Conservation (phyloP, 1,139 yeast genomes). For the Suhomyces choctaworum region DNA sequence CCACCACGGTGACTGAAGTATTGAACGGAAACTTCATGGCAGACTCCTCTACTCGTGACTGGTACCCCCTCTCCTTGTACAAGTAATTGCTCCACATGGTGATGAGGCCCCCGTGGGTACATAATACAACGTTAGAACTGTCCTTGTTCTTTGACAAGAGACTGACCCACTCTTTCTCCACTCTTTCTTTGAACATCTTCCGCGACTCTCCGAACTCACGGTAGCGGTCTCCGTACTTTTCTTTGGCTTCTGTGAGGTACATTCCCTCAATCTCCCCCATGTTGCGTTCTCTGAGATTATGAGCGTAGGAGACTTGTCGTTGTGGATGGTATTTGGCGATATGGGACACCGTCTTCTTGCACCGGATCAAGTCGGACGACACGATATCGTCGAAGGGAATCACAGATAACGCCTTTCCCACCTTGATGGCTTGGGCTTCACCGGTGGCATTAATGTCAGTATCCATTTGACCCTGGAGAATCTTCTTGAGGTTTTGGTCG, state of each 20-base stretch:
- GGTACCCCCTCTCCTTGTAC: constrained; percentile 36
- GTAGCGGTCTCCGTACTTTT: constrained; percentile 36
- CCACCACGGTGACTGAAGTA: constrained; percentile 69
- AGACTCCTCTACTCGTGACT: constrained; percentile 35
- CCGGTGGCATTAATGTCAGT: constrained; percentile 63
- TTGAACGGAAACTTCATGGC: constrained; percentile 66
- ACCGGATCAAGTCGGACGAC: constrained; percentile 63
- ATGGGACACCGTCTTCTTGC: constrained; percentile 52
- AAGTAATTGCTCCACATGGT: constrained; percentile 56
- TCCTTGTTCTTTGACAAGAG: constrained; percentile 42
- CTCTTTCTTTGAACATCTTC: constrained; percentile 47
- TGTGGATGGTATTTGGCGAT: constrained; percentile 34
- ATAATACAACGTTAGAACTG: constrained; percentile 54
- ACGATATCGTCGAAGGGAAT: constrained; percentile 52
- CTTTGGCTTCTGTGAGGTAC: constrained; percentile 64
- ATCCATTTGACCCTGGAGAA: constrained; percentile 74
- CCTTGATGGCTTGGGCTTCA: constrained; percentile 50
- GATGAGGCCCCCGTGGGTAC: constrained; percentile 89
- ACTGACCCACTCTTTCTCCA: constrained; percentile 48
- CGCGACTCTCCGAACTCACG: constrained; percentile 47
- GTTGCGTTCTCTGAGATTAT: constrained; percentile 64
- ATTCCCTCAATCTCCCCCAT: constrained; percentile 85
- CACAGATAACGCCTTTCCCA: constrained; percentile 43
- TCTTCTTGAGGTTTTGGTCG: constrained; percentile 61
- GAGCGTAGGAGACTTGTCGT: constrained; percentile 23